Evolutionary conservation across 108 stramenopile genomes (phyloP).

Genomic region (Nannochloropsis oceanica): DNA sequence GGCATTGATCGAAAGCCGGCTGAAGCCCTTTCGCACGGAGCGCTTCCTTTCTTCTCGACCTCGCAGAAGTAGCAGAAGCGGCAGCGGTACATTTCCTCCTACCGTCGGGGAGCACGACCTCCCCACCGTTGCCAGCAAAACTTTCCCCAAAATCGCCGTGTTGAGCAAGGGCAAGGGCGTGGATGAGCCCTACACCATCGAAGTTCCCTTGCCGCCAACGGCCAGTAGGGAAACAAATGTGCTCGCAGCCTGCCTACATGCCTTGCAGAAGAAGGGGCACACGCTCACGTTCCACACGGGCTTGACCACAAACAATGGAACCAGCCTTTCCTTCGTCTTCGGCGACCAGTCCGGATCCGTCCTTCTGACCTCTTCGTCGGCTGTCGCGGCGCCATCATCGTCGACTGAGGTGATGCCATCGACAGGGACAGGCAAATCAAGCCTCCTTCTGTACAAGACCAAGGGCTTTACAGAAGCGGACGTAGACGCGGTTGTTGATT

Average conservation of each 20-base stretch:
- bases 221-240: background rate
- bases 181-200: background rate
- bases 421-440: background rate
- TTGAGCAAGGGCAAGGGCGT: background rate
- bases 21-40: background rate
- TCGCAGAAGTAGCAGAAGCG: background rate
- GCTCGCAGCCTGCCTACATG: background rate
- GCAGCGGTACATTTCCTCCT: background rate
- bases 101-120: background rate
- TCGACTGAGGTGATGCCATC: background rate
- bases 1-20: background rate
- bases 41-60: background rate
- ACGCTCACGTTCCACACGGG: background rate
- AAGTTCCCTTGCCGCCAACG: background rate
- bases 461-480: constrained; percentile 27
- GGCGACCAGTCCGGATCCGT: background rate
- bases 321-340: background rate
- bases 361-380: background rate
- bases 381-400: background rate
- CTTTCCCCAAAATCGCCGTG: background rate
- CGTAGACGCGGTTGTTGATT: constrained; percentile 21
- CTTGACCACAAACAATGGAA: background rate
- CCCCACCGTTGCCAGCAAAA: background rate
- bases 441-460: constrained; percentile 24
- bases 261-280: background rate